Base-by-base conservation (phyloP, 2,329 filamentous ascomycete species). In the Verticillium tricorpus region DNA sequence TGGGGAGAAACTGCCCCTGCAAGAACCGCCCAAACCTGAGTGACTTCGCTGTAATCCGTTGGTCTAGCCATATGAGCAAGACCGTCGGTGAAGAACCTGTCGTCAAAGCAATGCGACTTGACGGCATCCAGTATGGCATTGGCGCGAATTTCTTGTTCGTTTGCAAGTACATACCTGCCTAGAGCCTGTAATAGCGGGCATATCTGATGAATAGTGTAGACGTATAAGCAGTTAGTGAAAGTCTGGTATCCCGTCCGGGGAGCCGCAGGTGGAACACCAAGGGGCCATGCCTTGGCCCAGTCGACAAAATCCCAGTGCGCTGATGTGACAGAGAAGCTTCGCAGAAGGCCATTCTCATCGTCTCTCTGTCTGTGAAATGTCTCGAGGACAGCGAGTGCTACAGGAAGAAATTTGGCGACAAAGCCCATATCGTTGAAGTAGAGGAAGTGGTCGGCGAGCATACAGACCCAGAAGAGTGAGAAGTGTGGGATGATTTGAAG, bases 191-290 rank as follows among this genome's bases (percentile, higher is more conserved):
- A 57, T 0, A 80, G 69, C 1, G 56, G 9, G 0, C 77, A 74
- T 0, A 71, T 71, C 32, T 72, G 66, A 2, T 70, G 68, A 0
- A 80, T 67, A 0, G 71, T 70, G 56, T 74, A 76, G 0, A 74
- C 74, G 60, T 78, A 79, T 0, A 77, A 77, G 63, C 76, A 74
- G 34, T 57, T 62, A 50, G 66, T 65, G 45, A 61, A 67, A 2
- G 64, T 67, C 22, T 63, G 63, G 3, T 70, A 60, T 57, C 77
- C 77, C 2, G 73, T 71, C 12, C 66, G 67, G 6, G 73, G 66
- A 4, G 73, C 76, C 0, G 75, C 72, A 0, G 73, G 74, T 0
- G 77, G 77, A 0, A 79, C 75, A 2, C 77, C 77, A 52, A 75
- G 60, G 2, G 65, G 65, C 69, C 68, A 72, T 7, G 65, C 56